Evolutionary conservation across 768 basidiomycete genomes (phyloP).

Genomic region (Russula lepida): DNA sequence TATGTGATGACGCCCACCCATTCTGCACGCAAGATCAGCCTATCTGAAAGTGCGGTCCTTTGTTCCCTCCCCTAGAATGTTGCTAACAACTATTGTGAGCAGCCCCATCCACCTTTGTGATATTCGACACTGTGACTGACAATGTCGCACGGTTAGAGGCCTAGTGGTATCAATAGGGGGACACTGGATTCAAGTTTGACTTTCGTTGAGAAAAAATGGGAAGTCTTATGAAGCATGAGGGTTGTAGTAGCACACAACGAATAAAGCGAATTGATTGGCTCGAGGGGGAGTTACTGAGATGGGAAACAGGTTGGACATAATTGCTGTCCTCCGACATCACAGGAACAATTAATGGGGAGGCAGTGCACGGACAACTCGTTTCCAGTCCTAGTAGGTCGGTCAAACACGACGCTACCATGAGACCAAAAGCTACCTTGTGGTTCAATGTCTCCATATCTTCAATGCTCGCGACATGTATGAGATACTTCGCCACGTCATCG

Average conservation of each 20-base stretch:
- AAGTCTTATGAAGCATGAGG: not conserved
- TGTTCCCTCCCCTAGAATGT: not conserved
- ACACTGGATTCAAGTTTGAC: not conserved
- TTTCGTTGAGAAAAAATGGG: not conserved
- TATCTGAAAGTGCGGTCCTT: not conserved
- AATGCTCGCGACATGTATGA: conserved; percentile 51
- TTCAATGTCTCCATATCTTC: conserved; percentile 55
- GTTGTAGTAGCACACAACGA: not conserved
- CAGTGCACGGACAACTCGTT: conserved; percentile 25
- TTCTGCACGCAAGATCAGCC: not conserved
- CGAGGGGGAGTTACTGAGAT: not conserved
- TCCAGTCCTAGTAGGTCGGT: conserved; percentile 28
- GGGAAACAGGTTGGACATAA: not conserved
- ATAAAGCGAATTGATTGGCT: not conserved
- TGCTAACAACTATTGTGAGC: not conserved
- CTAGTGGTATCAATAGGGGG: not conserved
- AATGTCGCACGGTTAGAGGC: conserved; percentile 35
- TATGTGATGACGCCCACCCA: conserved; percentile 38
- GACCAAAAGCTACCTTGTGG: conserved; percentile 47
- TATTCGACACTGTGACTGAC: conserved; percentile 44
- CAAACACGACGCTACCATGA: not conserved
- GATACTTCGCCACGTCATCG: conserved; percentile 51
- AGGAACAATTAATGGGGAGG: conserved; percentile 16
- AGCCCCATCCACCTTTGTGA: conserved; percentile 40
- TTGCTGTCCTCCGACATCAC: not conserved